Evolutionary conservation across 768 basidiomycete species (phyloP), one percentile per base, ranked within the genome.

Genomic region (Auriscalpium microsporum): DNA sequence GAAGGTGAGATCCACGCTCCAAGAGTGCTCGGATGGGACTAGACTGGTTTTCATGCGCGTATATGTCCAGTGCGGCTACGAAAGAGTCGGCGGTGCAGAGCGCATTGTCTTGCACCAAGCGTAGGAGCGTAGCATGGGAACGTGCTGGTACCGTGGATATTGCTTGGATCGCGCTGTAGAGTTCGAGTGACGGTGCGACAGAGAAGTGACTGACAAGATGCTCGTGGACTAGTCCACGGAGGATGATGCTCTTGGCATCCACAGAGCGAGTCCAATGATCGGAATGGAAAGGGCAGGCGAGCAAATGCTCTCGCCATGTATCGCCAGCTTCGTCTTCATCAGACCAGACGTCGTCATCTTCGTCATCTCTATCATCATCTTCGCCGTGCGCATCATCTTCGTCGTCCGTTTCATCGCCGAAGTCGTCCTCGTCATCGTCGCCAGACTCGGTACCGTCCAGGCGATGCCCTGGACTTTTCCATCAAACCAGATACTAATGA

Each of bases 1-100:
- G 71, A 45, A 86, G 78, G 51, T 82, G 73, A 1, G 70, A 66
- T 61, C 86, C 69, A 0, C 69, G 54, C 17, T 72, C 64, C 50
- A 86, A 76, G 10, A 84, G 73, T 0, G 55, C 37, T 44, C 71
- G 48, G 58, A 85, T 67, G 33, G 61, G 62, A 0, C 66, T 63
- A 7, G 67, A 56, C 36, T 77, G 62, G 60, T 65, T 62, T 44
- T 75, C 72, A 4, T 64, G 42, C 4, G 75, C 65, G 62, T 78
- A 65, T 56, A 86, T 80, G 3, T 78, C 75, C 10, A 87, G 72
- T 0, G 84, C 80, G 0, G 78, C 77, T 2, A 72, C 74, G 35
- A 83, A 71, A 13, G 77, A 77, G 17, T 83, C 81, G 0, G 80
- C 72, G 8, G 77, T 75, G 55, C 70, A 65, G 10, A 76, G 72